Evolutionary conservation across 257 asterid genomes (phyloP), one percentile per base, ranked within the genome.

Genomic region (Catharanthus roseus): DNA sequence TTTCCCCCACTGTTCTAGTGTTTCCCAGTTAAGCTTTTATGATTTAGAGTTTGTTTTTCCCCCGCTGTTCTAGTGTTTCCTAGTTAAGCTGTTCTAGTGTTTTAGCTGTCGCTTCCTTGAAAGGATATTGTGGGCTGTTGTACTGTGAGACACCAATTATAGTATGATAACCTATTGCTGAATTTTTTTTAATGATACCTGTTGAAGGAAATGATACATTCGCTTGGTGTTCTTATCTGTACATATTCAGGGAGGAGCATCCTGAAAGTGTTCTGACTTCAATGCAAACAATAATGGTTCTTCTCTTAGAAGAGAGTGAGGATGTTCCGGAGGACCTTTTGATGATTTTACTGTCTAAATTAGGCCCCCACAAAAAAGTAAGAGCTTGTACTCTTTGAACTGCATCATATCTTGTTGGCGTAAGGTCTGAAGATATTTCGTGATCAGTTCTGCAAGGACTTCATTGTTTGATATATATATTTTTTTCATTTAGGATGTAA

Each of bases 281-380:
- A 69, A 95, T 95, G 98, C 88, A 89, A 81, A 90, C 92, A 68
- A 95, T 95, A 66, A 89, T 95, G 97, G 91, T 82, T 63, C 93
- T 87, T 78, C 81, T 95, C 74, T 70, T 92, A 61, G 98, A 95
- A 82, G 99, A 95, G 80, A 88, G 98, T 70, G 98, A 92, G 84
- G 98, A 95, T 77, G 82, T 88, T 44, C 88, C 76, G 23, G 96
- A 91, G 75, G 85, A 90, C 77, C 93, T 95, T 79, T 77, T 95
- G 75, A 85, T 76, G 67, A 79, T 83, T 53, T 70, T 95, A 39
- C 75, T 95, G 80, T 90, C 97, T 65, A 85, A 83, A 79, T 81
- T 95, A 74, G 98, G 96, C 55, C 89, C 87, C 77, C 84, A 88
- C 75, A 83, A 79, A 78, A 80, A 88, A 81, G 99, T 89, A 80